Evolutionary conservation across 2,329 filamentous ascomycete species (phyloP), one percentile per base, ranked within the genome.

Genomic region (Lasiodiplodia gonubiensis): DNA sequence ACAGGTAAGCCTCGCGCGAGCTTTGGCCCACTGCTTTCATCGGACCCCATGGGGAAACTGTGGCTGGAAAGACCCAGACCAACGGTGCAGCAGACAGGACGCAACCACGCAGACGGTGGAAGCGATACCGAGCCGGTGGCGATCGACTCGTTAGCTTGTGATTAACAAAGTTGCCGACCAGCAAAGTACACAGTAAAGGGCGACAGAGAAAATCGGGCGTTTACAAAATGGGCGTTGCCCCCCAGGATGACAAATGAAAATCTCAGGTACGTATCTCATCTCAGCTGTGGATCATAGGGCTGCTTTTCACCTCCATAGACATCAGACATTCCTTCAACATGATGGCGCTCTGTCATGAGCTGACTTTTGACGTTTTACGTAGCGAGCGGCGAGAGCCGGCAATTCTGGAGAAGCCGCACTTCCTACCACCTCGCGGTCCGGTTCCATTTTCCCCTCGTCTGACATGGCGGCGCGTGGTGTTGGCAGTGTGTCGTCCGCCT

Each of bases 11-110:
- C 51, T 18, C 55, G 23, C 37, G 18, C 21, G 12, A 60, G 55
- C 55, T 16, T 18, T 37, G 54, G 10, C 54, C 21, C 21, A 23
- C 18, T 23, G 27, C 7, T 37, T n/a, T n/a, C 14, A 30, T 16
- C 27, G 21, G 5, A 30, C 57, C 57, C 57, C 57, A n/a, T 61
- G 57, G 57, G 57, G 57, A 49, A 61, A 8, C 23, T 61, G 57
- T 35, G 39, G 57, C 57, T 61, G 57, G 57, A 49, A 61, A 42
- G 57, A 27, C 25, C 57, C 18, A 49, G 49, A 14, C 23, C 23
- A 46, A 30, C 14, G 30, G 33, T 42, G 14, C 27, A 21, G 8
- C 16, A 7, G 25, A 42, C 42, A 12, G 14, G 7, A 33, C 16
- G 30, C 7, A 60, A 25, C 37, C 55, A 39, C 30, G 46, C 37